Conservation (phyloP, 169 alveolate genomes). For the Plasmodium vinckei region DNA sequence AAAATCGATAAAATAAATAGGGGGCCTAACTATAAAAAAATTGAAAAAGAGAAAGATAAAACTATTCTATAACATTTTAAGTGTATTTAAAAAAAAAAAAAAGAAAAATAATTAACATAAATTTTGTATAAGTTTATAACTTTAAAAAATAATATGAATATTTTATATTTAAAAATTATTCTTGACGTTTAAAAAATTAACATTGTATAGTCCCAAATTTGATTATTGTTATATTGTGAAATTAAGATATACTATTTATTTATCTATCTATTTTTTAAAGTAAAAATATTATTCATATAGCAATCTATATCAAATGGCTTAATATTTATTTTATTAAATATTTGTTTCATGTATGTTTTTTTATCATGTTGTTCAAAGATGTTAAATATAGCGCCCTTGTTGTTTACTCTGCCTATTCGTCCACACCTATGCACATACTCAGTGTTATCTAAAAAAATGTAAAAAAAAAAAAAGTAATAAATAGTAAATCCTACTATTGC, state of each 20-base stretch:
- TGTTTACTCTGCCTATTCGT: conserved; percentile 70
- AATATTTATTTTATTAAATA: conserved; percentile 40
- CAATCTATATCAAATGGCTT: conserved; percentile 50
- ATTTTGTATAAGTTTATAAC: no score
- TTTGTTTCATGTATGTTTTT: conserved; percentile 18
- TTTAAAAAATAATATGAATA: no score
- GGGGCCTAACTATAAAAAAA: background rate
- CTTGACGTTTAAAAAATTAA: no score
- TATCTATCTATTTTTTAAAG: conserved; percentile 4
- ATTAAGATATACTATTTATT: no score
- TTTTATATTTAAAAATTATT: no score
- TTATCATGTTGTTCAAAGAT: conserved; percentile 39
- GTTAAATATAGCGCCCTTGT: conserved; percentile 60
- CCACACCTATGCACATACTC: conserved; percentile 74
- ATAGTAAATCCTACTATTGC: no score
- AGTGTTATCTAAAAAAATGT: conserved; percentile 16
- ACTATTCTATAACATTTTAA: no score
- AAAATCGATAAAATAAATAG: conserved; percentile 6
- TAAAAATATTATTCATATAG: conserved; percentile 60
- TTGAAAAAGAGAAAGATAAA: no score
- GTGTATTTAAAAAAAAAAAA: no score
- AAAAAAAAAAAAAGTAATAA: background rate
- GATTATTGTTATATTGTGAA: no score
- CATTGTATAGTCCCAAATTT: no score
- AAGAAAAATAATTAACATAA: no score